Evolutionary conservation across 1,284 basidiomycete species (phyloP).

Genomic region (Trichosporon inkin): DNA sequence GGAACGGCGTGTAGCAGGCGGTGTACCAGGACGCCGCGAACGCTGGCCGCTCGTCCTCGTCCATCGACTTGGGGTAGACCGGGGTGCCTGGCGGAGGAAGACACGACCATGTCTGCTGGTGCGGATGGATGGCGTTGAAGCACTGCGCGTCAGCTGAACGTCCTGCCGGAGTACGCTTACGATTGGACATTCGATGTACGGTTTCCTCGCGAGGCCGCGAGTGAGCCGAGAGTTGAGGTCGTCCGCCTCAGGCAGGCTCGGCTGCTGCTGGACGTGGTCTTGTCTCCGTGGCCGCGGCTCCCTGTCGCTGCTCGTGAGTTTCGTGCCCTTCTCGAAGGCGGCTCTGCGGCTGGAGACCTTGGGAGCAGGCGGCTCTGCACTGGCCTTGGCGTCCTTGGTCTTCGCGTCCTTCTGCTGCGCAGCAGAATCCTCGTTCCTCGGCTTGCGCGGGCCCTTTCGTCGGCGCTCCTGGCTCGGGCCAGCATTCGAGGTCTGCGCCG

Average conservation of each 20-base stretch:
- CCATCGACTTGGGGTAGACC: slow-evolving; percentile 17
- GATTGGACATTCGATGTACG: slow-evolving; percentile 50
- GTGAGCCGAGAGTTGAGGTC: slow-evolving; percentile 45
- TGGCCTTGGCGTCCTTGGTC: background rate
- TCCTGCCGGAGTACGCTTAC: slow-evolving; percentile 25
- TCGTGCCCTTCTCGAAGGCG: slow-evolving; percentile 35
- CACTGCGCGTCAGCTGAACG: slow-evolving; percentile 28
- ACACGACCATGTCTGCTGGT: slow-evolving; percentile 49
- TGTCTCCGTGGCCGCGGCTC: slow-evolving; percentile 20
- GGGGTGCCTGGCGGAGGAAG: slow-evolving; percentile 31
- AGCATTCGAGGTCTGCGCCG: background rate
- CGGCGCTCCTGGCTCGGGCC: background rate
- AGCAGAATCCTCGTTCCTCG: background rate
- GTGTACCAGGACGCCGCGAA: slow-evolving; percentile 58
- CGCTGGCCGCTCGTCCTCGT: slow-evolving; percentile 51
- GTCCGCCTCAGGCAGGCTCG: slow-evolving; percentile 35
- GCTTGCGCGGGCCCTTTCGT: slow-evolving; percentile 6
- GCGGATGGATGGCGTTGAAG: slow-evolving; percentile 46
- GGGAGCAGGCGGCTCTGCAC: background rate
- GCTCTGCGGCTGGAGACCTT: slow-evolving; percentile 30
- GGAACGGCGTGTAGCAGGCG: slow-evolving; percentile 50
- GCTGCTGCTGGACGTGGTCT: slow-evolving; percentile 2
- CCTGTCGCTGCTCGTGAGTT: slow-evolving; percentile 17
- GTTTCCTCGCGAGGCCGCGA: slow-evolving; percentile 38
- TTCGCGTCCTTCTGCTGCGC: background rate